phyloP scores from a whole-genome alignment of 2,329 filamentous ascomycete genomes.

The Hymenoscyphus scutula region DNA sequence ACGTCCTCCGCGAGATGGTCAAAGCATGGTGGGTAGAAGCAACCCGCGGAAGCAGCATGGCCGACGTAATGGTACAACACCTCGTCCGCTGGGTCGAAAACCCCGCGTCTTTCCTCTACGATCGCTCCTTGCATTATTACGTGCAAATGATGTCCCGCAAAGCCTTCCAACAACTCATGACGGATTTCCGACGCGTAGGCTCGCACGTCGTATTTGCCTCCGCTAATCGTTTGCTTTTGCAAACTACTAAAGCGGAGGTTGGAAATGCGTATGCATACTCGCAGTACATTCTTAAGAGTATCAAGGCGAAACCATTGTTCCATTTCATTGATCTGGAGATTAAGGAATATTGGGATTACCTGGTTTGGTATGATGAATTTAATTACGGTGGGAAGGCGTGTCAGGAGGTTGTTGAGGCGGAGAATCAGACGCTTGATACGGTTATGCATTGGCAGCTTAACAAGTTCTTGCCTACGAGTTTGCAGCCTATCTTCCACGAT shows the following conservation, averaged over 20 bases:
- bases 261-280: slow-evolving; percentile 96
- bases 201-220: slow-evolving; percentile 96
- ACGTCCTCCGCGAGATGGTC: slow-evolving; percentile 95
- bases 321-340: slow-evolving; percentile 97
- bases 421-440: slow-evolving; percentile 79
- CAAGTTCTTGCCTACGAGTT: slow-evolving; percentile 75
- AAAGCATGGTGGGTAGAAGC: slow-evolving; percentile 98
- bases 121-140: slow-evolving; percentile 91
- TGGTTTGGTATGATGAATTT: slow-evolving; percentile 98
- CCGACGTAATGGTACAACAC: slow-evolving; percentile 95
- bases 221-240: slow-evolving; percentile 81
- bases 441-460: slow-evolving; percentile 99
- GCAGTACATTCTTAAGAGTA: slow-evolving; percentile 96
- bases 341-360: slow-evolving; percentile 98
- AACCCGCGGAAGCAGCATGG: slow-evolving; percentile 86
- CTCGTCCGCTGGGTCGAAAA: slow-evolving; percentile 96
- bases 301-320: slow-evolving; percentile 92
- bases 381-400: slow-evolving; percentile 97
- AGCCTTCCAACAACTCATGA: slow-evolving; percentile 94
- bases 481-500: slow-evolving; percentile 84
- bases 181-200: slow-evolving; percentile 90
- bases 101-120: slow-evolving; percentile 90
- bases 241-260: slow-evolving; percentile 95
- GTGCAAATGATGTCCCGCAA: slow-evolving; percentile 99
- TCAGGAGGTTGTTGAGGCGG: slow-evolving; percentile 70